Conservation (phyloP, 306 rosid species). For the Pterocarpus macrocarpus region DNA sequence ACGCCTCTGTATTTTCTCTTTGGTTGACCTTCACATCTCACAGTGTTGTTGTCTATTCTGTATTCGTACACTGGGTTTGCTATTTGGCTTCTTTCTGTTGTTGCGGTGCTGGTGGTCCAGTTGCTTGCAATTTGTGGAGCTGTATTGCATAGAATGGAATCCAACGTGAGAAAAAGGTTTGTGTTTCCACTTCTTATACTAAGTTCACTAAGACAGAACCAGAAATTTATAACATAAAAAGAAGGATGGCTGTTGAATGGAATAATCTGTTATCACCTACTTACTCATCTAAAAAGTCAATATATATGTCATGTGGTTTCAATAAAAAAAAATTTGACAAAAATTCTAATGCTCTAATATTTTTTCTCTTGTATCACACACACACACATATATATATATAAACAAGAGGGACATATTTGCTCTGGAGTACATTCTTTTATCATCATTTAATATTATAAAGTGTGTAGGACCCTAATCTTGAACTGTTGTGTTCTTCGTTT, state of each 20-base stretch:
- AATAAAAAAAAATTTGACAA: too few relatives aligned
- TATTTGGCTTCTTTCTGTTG: not conserved
- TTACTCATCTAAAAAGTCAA: not conserved
- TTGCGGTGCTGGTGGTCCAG: not conserved
- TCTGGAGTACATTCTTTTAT: not conserved
- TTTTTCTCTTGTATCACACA: not conserved
- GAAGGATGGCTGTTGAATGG: not conserved
- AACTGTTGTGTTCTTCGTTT: not conserved
- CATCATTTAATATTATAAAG: not conserved
- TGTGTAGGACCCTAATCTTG: not conserved
- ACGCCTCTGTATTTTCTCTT: slow-evolving; percentile 76
- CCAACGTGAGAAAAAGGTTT: not conserved
- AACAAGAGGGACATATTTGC: not conserved
- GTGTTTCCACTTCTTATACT: not conserved
- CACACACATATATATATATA: too few relatives aligned
- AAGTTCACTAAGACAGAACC: not conserved
- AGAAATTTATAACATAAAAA: not conserved
- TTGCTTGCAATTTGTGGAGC: slow-evolving; percentile 32
- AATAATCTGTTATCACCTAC: too few relatives aligned
- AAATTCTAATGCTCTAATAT: too few relatives aligned
- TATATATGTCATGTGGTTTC: not conserved
- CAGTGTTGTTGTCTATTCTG: slow-evolving; percentile 26
- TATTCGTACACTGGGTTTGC: slow-evolving; percentile 51
- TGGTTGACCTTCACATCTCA: slow-evolving; percentile 29
- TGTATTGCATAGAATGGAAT: slow-evolving; percentile 22